Percentiles rank a stretch among this genome's conserved stretches.
Conservation (phyloP, 139 green algal genomes). For the Chlorella sorokiniana region DNA sequence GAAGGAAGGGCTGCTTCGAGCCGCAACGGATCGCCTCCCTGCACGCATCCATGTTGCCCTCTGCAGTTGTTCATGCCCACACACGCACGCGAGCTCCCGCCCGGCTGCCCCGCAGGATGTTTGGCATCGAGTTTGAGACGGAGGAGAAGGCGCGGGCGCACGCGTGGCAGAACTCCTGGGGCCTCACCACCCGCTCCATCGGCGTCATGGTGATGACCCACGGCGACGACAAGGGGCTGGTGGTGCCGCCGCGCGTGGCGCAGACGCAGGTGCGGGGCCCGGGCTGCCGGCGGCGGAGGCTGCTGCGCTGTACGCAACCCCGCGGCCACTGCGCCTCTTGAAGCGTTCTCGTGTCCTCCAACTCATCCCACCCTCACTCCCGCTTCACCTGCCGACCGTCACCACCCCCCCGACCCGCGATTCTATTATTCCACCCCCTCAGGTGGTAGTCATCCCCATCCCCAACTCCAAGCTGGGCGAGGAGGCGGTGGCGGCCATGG, state of each 20-base stretch:
- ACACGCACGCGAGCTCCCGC: not conserved
- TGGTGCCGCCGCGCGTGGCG: constrained; percentile 90
- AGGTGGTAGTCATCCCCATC: constrained; percentile 89
- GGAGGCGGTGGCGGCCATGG: constrained; percentile 63
- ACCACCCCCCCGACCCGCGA: too few relatives aligned
- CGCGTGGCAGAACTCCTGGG: constrained; percentile 98
- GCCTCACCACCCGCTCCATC: constrained; percentile 94
- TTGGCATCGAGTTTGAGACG: constrained; percentile 87
- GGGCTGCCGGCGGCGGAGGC: too few relatives aligned
- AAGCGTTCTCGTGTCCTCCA: too few relatives aligned
- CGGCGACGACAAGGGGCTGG: constrained; percentile 95
- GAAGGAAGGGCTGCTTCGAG: too few relatives aligned
- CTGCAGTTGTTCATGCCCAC: too few relatives aligned
- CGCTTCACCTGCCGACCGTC: not conserved
- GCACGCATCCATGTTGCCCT: too few relatives aligned
- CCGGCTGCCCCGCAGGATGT: constrained; percentile 59
- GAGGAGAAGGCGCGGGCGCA: constrained; percentile 72
- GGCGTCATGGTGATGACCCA: constrained; percentile 99
- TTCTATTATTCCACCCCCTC: constrained; percentile 2
- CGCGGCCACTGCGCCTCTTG: too few relatives aligned
- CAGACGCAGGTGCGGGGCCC: constrained; percentile 68
- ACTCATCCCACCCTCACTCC: not conserved
- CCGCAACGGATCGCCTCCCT: too few relatives aligned
- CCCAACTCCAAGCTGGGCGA: constrained; percentile 73
- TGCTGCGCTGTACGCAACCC: too few relatives aligned